A percentile compares a stretch with the other conserved stretches of the same genome.
Conservation (phyloP, 768 basidiomycete genomes). For the Suillus subalutaceus region DNA sequence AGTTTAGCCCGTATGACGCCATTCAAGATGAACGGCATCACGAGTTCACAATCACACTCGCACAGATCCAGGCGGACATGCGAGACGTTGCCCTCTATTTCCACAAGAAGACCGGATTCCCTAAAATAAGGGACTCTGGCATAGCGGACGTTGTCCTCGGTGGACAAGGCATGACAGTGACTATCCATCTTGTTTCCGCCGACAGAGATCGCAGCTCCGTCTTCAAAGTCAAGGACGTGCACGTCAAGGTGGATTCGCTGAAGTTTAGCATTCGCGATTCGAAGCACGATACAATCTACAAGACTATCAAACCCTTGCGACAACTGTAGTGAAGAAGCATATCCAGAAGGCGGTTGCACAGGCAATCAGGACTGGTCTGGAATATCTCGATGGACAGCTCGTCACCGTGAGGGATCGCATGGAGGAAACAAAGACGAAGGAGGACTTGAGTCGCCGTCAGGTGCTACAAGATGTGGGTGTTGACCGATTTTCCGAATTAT, state of each 20-base stretch:
- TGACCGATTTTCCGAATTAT: background rate
- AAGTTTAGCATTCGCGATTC: slow-evolving; percentile 91
- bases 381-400: slow-evolving; percentile 88
- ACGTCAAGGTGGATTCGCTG: slow-evolving; percentile 83
- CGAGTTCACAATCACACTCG: slow-evolving; percentile 72
- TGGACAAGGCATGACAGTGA: slow-evolving; percentile 77
- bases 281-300: slow-evolving; percentile 90
- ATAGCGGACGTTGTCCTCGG: slow-evolving; percentile 85
- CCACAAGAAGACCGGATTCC: slow-evolving; percentile 81
- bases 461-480: slow-evolving; percentile 59
- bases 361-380: slow-evolving; percentile 77
- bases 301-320: slow-evolving; percentile 82
- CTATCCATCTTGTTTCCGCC: slow-evolving; percentile 61
- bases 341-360: slow-evolving; percentile 63
- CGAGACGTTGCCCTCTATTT: slow-evolving; percentile 93
- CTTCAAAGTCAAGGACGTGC: slow-evolving; percentile 70
- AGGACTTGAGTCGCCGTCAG: slow-evolving; percentile 46
- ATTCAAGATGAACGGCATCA: slow-evolving; percentile 66
- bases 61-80: slow-evolving; percentile 93
- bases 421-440: slow-evolving; percentile 57
- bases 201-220: slow-evolving; percentile 69
- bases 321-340: slow-evolving; percentile 76
- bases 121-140: slow-evolving; percentile 80
- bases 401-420: slow-evolving; percentile 83
- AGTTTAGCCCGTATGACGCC: slow-evolving; percentile 76